Evolutionary conservation across 179 eudicot genomes (phyloP).

Genomic region (Beta corolliflora): DNA sequence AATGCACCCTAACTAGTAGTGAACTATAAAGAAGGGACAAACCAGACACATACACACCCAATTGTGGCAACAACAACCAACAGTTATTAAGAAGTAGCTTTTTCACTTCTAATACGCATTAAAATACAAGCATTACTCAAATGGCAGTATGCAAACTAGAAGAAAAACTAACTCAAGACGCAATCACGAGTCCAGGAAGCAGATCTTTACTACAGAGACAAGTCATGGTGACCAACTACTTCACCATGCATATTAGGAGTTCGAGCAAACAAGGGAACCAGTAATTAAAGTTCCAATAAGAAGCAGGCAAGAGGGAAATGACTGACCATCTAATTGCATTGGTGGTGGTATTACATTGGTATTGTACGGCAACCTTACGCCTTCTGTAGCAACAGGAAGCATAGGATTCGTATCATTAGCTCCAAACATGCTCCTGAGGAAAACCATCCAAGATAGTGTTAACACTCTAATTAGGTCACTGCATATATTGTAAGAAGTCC

Average conservation of each 20-base stretch:
- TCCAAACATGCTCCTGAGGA: slow-evolving; percentile 38
- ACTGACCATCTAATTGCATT: slow-evolving; percentile 39
- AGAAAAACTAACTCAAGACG: not conserved
- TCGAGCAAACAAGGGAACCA: not conserved
- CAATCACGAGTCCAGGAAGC: not conserved
- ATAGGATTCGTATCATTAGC: slow-evolving; percentile 20
- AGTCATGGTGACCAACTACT: not conserved
- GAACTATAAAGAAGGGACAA: not conserved
- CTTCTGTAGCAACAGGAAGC: slow-evolving; percentile 28
- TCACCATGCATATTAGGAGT: not conserved
- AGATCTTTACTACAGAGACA: not conserved
- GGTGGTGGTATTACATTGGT: slow-evolving; percentile 6
- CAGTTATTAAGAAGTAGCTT: not conserved
- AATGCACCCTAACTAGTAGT: not conserved
- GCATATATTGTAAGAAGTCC: not conserved
- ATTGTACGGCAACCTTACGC: slow-evolving; percentile 27
- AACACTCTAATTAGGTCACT: not conserved
- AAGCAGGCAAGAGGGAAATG: not conserved
- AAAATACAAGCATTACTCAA: not conserved
- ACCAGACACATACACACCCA: not conserved
- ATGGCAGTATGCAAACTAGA: not conserved
- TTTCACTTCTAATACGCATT: not conserved
- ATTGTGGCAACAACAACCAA: not conserved
- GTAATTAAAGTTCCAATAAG: not conserved
- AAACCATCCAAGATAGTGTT: slow-evolving; percentile 18